Evolutionary conservation across 768 basidiomycete genomes (phyloP), one percentile per base, ranked within the genome.

Genomic region (Podaxis sp.): DNA sequence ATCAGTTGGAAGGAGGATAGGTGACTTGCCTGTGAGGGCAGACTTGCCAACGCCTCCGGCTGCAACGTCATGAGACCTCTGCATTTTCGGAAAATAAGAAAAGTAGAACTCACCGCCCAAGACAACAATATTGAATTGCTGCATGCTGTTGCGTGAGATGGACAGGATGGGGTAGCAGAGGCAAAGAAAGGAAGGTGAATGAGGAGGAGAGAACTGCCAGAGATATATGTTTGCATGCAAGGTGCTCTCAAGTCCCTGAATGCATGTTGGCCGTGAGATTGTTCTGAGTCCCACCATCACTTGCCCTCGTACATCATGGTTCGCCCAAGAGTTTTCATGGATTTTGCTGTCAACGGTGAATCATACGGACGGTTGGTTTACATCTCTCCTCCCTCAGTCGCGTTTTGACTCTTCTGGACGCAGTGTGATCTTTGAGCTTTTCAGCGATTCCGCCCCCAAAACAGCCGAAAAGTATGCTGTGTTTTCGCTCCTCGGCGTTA

Each of bases 41-140:
- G 92, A 93, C 75, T 95, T 95, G 53, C 93, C 93, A 58, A 95
- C 92, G 24, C 93, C 93, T 69, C 93, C 93, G 70, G 92, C 92
- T 93, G 67, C 54, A 62, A 59, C 11, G 26, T 11, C 26, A 63
- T 57, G 15, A 49, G 51, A 7, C 15, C 55, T 58, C 2, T 12
- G 46, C 17, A n/a, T 9, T 44, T 58, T 33, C 22, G 15, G 52
- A 30, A 33, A 8, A 44, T 40, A 39, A 22, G 54, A 56, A 55
- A 60, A 60, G 8, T 33, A 52, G 26, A 42, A 66, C 83, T 65
- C 68, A 90, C 91, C 91, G 68, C 92, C 92, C 57, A 93, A 86
- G 51, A 93, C 89, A 63, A 93, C 91, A 24, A 88, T 85, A 72
- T 85, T 90, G 76, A 85, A 91, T 74, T 86, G 81, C 66, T 84